Conservation (phyloP, 257 asterid species). For the Capsicum pubescens region DNA sequence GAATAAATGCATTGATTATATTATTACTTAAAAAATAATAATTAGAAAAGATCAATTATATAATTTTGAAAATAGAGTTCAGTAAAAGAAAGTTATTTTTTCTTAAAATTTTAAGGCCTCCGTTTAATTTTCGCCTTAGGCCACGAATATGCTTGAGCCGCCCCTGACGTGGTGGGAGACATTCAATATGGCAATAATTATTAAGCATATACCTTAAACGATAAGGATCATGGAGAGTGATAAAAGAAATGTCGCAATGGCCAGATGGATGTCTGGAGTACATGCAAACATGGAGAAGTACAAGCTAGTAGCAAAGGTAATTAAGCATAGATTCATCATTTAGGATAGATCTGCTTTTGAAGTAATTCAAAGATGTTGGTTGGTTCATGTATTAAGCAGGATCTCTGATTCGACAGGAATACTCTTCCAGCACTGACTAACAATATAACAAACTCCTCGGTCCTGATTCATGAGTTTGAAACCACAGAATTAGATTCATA, state of each 20-base stretch:
- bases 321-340: neutral
- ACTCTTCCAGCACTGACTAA: neutral
- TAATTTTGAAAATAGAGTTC: too few relatives aligned
- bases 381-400: neutral
- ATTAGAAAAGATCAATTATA: too few relatives aligned
- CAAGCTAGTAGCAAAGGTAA: neutral
- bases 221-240: slow-evolving; percentile 14
- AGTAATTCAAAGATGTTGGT: neutral
- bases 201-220: slow-evolving; percentile 9
- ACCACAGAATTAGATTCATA: slow-evolving; percentile 13
- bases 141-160: too few relatives aligned
- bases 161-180: neutral
- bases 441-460: neutral
- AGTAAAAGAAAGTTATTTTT: too few relatives aligned
- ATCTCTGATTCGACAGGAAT: slow-evolving; percentile 5
- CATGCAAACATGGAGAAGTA: slow-evolving; percentile 7
- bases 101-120: too few relatives aligned
- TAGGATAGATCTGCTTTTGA: slow-evolving; percentile 5
- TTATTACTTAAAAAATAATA: too few relatives aligned
- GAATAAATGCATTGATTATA: too few relatives aligned
- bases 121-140: too few relatives aligned
- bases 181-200: neutral
- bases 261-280: neutral
- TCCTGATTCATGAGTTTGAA: slow-evolving; percentile 21
- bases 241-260: neutral